Evolutionary conservation across 257 asterid genomes (phyloP).

Genomic region (Capsicum baccatum): DNA sequence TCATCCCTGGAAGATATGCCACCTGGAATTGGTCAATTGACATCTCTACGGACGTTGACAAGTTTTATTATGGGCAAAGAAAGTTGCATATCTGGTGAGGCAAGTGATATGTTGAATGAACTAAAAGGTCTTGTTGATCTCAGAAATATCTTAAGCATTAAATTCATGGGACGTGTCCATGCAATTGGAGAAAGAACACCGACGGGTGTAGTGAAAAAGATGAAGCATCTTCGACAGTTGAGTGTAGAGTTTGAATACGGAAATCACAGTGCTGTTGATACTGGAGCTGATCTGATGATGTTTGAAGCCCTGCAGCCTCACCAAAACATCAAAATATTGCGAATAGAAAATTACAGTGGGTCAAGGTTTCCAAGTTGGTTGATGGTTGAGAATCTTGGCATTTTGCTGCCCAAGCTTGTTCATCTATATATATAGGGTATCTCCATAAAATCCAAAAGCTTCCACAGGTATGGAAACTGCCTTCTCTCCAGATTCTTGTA

Average conservation of each 20-base stretch:
- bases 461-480: too few relatives aligned
- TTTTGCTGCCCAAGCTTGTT: too few relatives aligned
- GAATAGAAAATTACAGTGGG: too few relatives aligned
- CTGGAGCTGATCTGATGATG: too few relatives aligned
- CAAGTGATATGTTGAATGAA: neutral
- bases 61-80: neutral
- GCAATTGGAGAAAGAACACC: neutral
- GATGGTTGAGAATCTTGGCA: too few relatives aligned
- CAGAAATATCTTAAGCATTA: constrained; percentile 1
- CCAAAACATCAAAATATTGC: too few relatives aligned
- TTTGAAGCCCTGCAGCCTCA: too few relatives aligned
- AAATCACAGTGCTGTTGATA: too few relatives aligned
- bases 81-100: constrained; percentile 11
- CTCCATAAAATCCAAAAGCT: too few relatives aligned
- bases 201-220: neutral
- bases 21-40: constrained; percentile 28
- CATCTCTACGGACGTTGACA: neutral
- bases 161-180: neutral
- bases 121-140: neutral
- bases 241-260: neutral
- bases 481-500: too few relatives aligned
- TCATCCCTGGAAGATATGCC: constrained; percentile 2
- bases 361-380: too few relatives aligned
- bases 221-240: neutral
- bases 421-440: too few relatives aligned